Evolutionary conservation across 345 rosid genomes (phyloP), one percentile per base, ranked within the genome.

Genomic region (Jatropha curcas): DNA sequence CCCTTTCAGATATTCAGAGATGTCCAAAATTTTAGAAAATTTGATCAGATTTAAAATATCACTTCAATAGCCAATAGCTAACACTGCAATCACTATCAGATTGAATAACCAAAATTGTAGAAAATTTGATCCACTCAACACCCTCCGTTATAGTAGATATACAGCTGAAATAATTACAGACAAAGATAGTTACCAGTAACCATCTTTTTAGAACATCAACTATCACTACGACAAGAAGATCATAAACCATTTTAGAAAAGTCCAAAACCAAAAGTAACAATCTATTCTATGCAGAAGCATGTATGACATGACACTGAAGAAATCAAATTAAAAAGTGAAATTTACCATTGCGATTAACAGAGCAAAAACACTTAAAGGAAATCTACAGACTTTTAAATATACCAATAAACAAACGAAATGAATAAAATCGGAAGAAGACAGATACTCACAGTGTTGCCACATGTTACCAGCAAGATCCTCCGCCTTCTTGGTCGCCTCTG

Each of bases 391-490:
- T 14, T 16, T 11, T 17, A 37, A 9, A 46, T 25, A 12, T 16
- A 27, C 30, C 10, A 17, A 25, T 16, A 33, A 46, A 65, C 33
- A 43, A 17, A 16, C 19, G 1, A 20, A 4, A 20, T 27, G 20
- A 3, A 57, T 4, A 41, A 61, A 33, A 35, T 22, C 14, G 31
- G 7, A 27, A 14, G 17, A n/a, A n/a, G 7, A 30, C 43, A 35
- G n/a, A 45, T 53, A 60, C 81, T 80, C 77, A 94, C 97, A 65
- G 83, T 92, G 96, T 57, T 94, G 97, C 96, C 96, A 92, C 84
- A 89, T 77, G 74, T 90, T 89, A 58, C 93, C 97, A 69, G 97
- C 94, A 77, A 94, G 92, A 83, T 91, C 99, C 82, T 90, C 92
- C 0, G 93, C 96, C 79, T 85, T 96, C 87, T 93, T 93, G 24